Evolutionary conservation across 768 basidiomycete species (phyloP).

Genomic region (Cystobasidium tubakii): DNA sequence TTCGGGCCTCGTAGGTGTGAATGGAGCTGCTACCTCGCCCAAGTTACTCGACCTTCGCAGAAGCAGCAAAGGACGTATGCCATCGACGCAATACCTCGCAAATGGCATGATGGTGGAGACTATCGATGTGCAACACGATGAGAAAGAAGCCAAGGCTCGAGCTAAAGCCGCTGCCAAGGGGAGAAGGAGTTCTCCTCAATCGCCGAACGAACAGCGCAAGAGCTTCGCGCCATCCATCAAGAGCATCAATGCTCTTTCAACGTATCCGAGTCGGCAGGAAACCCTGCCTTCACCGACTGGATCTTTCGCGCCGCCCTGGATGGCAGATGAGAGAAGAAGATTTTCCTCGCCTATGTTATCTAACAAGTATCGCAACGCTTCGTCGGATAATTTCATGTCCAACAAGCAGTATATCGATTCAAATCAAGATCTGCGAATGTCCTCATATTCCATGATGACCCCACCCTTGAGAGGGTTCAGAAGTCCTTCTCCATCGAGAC

Average conservation of each 20-base stretch:
- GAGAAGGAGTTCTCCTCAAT: conserved; percentile 5
- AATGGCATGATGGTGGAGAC: conserved; percentile 86
- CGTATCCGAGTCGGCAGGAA: background rate
- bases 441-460: conserved; percentile 28
- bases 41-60: conserved; percentile 34
- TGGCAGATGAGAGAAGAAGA: conserved; percentile 25
- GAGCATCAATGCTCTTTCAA: conserved; percentile 32
- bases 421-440: conserved; percentile 18
- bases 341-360: conserved; percentile 36
- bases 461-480: conserved; percentile 24
- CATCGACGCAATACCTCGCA: conserved; percentile 61
- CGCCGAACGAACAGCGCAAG: conserved; percentile 20
- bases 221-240: conserved; percentile 30
- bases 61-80: conserved; percentile 56
- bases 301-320: conserved; percentile 41
- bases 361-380: conserved; percentile 37
- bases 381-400: conserved; percentile 40
- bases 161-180: conserved; percentile 19
- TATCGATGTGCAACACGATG: conserved; percentile 61
- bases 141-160: conserved; percentile 27
- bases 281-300: conserved; percentile 25
- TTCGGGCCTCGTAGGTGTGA: background rate
- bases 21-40: background rate
- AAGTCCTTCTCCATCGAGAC: conserved; percentile 38
- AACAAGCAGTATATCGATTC: conserved; percentile 23